Percentiles rank a stretch among this genome's conserved stretches.
phyloP scores from a whole-genome alignment of 495 filamentous ascomycete genomes.

The Penicillium steckii region DNA sequence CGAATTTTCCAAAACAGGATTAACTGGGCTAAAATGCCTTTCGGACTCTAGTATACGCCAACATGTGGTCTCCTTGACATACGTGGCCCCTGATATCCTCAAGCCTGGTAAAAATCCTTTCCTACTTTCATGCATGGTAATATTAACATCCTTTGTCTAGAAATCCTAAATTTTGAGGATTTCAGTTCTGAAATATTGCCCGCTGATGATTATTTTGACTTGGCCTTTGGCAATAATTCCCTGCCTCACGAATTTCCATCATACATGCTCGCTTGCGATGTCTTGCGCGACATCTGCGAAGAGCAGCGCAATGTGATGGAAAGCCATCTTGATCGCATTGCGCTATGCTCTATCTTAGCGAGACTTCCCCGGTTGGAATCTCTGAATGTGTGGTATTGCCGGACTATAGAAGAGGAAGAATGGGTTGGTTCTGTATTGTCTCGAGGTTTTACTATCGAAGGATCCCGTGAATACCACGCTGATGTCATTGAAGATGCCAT shows the following conservation, averaged over 20 bases:
- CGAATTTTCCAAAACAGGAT: not conserved
- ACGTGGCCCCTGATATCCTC: not conserved
- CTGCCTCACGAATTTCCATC: not conserved
- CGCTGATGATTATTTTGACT: not conserved
- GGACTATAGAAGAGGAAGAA: constrained; percentile 2
- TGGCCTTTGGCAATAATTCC: not conserved
- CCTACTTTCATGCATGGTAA: not conserved
- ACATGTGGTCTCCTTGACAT: not conserved
- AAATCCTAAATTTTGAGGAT: not conserved
- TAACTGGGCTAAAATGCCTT: not conserved
- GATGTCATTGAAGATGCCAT: constrained; percentile 1
- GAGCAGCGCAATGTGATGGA: not conserved
- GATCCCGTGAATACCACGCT: constrained; percentile 1
- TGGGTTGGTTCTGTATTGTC: constrained; percentile 6
- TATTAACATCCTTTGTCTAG: not conserved
- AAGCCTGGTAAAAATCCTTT: not conserved
- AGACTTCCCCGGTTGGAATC: not conserved
- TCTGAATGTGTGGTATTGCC: not conserved
- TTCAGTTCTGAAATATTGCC: not conserved
- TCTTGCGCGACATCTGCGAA: not conserved
- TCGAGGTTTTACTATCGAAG: constrained; percentile 3
- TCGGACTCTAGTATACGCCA: not conserved
- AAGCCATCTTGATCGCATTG: not conserved
- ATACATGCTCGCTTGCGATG: not conserved
- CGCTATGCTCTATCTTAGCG: not conserved